phyloP scores from a whole-genome alignment of 352 stramenopile genomes.

The Thraustotheca clavata region DNA sequence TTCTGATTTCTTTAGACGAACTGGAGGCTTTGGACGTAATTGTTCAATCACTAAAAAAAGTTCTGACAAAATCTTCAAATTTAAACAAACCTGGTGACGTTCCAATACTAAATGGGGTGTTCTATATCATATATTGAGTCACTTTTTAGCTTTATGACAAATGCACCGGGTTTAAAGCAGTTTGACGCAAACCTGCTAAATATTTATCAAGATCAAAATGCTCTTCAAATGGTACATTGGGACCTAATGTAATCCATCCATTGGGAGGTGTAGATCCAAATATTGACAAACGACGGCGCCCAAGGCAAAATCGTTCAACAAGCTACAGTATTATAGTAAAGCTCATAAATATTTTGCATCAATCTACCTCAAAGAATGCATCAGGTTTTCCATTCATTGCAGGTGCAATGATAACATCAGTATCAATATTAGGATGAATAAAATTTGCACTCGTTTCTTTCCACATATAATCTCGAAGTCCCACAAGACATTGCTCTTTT shows the following conservation, averaged over 20 bases:
- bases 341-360: neutral
- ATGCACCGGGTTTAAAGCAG: neutral
- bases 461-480: neutral
- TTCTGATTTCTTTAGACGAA: too few species aligned
- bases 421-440: neutral
- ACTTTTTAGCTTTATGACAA: too few species aligned
- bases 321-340: neutral
- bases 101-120: too few species aligned
- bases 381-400: neutral
- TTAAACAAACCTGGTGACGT: too few species aligned
- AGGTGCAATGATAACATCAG: neutral
- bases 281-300: neutral
- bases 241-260: neutral
- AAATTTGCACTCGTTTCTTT: neutral
- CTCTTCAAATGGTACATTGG: neutral
- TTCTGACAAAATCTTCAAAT: too few species aligned
- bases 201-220: neutral
- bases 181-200: neutral
- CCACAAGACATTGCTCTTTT: neutral
- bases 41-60: too few species aligned
- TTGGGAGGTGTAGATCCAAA: neutral
- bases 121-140: too few species aligned
- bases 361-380: neutral
- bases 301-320: slow-evolving; percentile 1
- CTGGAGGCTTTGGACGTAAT: too few species aligned